Base-by-base conservation (phyloP, 768 basidiomycete species). In the Tylopilus felleus region DNA sequence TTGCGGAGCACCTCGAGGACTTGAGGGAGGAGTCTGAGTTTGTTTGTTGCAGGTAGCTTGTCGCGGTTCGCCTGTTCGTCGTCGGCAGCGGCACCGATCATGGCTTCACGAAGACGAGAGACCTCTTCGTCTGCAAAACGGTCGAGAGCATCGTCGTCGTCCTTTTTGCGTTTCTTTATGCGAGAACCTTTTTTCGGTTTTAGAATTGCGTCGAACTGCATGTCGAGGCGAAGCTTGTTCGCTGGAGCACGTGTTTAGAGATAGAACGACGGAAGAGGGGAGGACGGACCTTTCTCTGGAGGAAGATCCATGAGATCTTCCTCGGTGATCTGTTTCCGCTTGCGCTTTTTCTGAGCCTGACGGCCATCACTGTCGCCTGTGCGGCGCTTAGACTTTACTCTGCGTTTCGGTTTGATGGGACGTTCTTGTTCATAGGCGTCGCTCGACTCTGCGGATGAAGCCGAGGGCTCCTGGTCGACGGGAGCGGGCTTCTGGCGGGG, bases 1-100 rank as follows among this genome's bases (percentile, higher is more conserved):
- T 95, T 98, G 72, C 93, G 88, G 52, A 99, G 78, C 4, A 91
- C 86, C 13, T 90, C 88, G 83, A 97, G 88, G 23, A 96, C 96
- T 60, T 91, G 85, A n/a, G 86, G 83, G 27, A 99, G 77, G 65
- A 94, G 76, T 51, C 77, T 82, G 29, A 98, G 80, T 72, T 99
- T 99, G 39, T 83, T 77, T 12, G 84, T 82, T 12, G 94, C 97
- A 0, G 95, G 94, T 12, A 83, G 65, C 62, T 89, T 90, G 31
- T 87, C 84, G 47, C 79, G 73, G 69, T 96, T 96, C 7, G 90
- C 80, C 47, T 84, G 80, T 35, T 85, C 80, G 65, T 99, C 96
- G 53, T 87, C 85, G 8, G 89, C 86, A 2, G 90, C 93, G 4
- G 95, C 96, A 12, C 75, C 74, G 43, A 89, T 78, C 96, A 99